Evolutionary conservation across 2,329 filamentous ascomycete species (phyloP).

Genomic region (Trichophyton verrucosum): DNA sequence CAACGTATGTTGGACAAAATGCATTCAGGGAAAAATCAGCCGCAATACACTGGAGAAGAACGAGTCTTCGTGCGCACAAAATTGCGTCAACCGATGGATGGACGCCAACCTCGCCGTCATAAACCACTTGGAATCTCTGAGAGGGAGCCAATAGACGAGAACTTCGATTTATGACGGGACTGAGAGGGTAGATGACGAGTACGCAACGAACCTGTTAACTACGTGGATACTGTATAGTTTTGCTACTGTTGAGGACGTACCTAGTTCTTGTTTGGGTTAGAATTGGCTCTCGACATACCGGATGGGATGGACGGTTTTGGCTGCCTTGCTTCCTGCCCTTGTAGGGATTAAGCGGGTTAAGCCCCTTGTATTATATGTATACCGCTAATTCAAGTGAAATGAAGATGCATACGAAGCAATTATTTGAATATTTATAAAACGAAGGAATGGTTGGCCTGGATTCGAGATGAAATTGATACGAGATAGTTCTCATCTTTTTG

Average conservation of each 20-base stretch:
- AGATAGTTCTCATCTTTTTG: not conserved
- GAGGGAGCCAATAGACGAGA: conserved; percentile 19
- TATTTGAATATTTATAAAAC: not conserved
- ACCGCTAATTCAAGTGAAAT: not conserved
- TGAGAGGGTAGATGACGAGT: not conserved
- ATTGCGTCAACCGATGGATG: conserved; percentile 89
- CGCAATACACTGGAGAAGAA: conserved; percentile 57
- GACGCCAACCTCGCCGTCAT: conserved; percentile 79
- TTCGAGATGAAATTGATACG: not conserved
- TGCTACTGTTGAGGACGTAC: not conserved
- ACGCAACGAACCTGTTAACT: not conserved
- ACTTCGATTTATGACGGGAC: not conserved
- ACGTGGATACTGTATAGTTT: not conserved
- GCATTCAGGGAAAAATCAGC: conserved; percentile 62
- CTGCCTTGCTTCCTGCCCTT: not conserved
- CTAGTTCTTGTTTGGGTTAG: not conserved
- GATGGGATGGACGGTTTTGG: not conserved
- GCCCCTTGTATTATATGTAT: not conserved
- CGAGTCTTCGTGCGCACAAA: conserved; percentile 75
- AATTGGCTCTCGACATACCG: not conserved
- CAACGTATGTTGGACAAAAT: conserved; percentile 90
- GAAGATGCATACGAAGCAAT: not conserved
- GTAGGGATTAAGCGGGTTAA: not conserved
- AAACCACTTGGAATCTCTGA: conserved; percentile 62
- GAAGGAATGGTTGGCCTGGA: not conserved